phyloP scores from a whole-genome alignment of 495 filamentous ascomycete genomes.

The Penicillium manginii region DNA sequence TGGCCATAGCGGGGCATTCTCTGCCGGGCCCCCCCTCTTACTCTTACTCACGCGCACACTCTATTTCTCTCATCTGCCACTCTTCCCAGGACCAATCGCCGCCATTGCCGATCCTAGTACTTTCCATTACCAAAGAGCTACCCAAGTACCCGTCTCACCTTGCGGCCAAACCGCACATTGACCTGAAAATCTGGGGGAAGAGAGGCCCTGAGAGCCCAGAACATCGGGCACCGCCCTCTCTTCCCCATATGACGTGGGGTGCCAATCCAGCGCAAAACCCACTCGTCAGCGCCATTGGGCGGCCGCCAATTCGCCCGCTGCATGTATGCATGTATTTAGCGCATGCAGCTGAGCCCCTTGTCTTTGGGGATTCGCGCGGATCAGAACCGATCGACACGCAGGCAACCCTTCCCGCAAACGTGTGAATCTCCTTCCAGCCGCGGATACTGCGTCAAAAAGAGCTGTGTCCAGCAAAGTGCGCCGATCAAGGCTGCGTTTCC shows the following conservation, averaged over 20 bases:
- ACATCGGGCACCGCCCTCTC: constrained; percentile 12
- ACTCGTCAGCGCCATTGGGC: constrained; percentile 17
- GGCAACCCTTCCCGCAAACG: constrained; percentile 3
- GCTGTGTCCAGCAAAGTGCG: background rate
- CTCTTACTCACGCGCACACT: no score
- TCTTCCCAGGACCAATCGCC: no score
- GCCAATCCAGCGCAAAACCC: constrained; percentile 12
- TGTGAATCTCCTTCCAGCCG: background rate
- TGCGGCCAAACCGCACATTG: background rate
- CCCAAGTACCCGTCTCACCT: no score
- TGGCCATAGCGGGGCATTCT: no score
- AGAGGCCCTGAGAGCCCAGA: constrained; percentile 1
- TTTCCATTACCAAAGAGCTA: no score
- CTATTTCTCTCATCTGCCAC: no score
- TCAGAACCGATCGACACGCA: constrained; percentile 9
- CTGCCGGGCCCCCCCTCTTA: no score
- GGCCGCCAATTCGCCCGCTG: constrained; percentile 12
- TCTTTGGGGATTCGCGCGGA: background rate
- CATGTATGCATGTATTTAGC: constrained; percentile 15
- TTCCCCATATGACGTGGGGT: constrained; percentile 16
- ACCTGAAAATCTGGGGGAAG: background rate
- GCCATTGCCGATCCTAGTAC: no score
- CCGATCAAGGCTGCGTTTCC: background rate
- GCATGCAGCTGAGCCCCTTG: constrained; percentile 12
- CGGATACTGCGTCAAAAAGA: constrained; percentile 12